A percentile compares a stretch with the other conserved stretches of the same genome.
Evolutionary conservation across 1,139 yeast species (phyloP).

Genomic region (Oligophagozyma castellii): DNA sequence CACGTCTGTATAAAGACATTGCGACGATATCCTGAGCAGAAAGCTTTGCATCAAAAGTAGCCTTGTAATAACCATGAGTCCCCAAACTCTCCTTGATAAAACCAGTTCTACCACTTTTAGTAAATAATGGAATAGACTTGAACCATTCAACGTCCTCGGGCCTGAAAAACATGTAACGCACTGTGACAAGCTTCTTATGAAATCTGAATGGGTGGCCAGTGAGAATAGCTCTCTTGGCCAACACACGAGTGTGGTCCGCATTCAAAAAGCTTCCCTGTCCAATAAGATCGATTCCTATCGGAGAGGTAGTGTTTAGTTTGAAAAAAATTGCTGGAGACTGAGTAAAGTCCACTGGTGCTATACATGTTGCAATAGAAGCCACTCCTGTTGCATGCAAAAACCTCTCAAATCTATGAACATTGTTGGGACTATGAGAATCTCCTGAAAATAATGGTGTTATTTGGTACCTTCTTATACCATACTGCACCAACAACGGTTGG

Average conservation of each 20-base stretch:
- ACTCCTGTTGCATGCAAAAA: conserved; percentile 76
- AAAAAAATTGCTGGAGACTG: conserved; percentile 71
- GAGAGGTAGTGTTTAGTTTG: conserved; percentile 30
- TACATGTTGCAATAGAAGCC: conserved; percentile 66
- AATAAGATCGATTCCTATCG: conserved; percentile 46
- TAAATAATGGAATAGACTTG: conserved; percentile 84
- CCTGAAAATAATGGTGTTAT: conserved; percentile 78
- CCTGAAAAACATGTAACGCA: conserved; percentile 95
- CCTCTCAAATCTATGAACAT: conserved; percentile 76
- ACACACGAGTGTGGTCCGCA: conserved; percentile 69
- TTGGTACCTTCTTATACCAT: conserved; percentile 84
- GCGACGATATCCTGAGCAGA: conserved; percentile 89
- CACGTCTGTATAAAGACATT: conserved; percentile 86
- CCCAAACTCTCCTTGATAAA: conserved; percentile 91
- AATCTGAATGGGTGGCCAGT: conserved; percentile 95
- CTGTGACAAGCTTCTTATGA: conserved; percentile 81
- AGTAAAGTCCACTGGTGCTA: conserved; percentile 80
- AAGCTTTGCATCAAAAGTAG: conserved; percentile 82
- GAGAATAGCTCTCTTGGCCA: conserved; percentile 77
- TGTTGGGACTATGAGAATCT: conserved; percentile 62
- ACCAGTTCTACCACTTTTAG: conserved; percentile 86
- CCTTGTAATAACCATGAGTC: conserved; percentile 96
- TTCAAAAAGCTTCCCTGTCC: conserved; percentile 88
- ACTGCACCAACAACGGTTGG: conserved; percentile 70
- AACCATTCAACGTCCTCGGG: conserved; percentile 81